Conservation (phyloP, 2,329 filamentous ascomycete genomes). For the Beauveria rudraprayagi region DNA sequence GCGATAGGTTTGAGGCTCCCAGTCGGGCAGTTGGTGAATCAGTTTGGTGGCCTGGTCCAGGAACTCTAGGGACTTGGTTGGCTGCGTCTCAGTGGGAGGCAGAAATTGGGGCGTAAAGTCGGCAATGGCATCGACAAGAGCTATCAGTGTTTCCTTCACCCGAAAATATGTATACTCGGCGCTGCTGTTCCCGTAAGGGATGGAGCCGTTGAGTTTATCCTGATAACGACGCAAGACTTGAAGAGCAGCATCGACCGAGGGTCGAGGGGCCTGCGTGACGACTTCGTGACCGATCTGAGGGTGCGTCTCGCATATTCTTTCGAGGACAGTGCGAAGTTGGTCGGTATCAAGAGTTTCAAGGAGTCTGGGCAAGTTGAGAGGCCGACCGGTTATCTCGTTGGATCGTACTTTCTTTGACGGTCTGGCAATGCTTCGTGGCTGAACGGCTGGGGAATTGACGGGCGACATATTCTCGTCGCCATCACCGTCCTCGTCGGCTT, state of each 20-base stretch:
- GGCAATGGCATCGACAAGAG: slow-evolving; percentile 79
- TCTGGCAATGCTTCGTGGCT: slow-evolving; percentile 58
- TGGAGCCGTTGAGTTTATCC: slow-evolving; percentile 64
- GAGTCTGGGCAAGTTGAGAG: slow-evolving; percentile 57
- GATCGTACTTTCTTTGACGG: slow-evolving; percentile 55
- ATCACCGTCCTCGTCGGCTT: slow-evolving; percentile 75
- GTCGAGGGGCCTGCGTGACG: slow-evolving; percentile 74
- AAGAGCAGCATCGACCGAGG: slow-evolving; percentile 72
- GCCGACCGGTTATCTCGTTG: slow-evolving; percentile 57
- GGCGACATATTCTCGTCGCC: slow-evolving; percentile 85
- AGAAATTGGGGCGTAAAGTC: slow-evolving; percentile 96
- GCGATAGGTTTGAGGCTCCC: slow-evolving; percentile 81
- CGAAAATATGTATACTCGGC: slow-evolving; percentile 95
- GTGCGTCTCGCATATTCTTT: slow-evolving; percentile 83
- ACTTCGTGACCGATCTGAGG: slow-evolving; percentile 82
- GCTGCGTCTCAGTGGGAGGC: slow-evolving; percentile 79
- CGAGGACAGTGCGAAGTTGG: slow-evolving; percentile 78
- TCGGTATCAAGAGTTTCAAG: slow-evolving; percentile 86
- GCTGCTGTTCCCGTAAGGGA: slow-evolving; percentile 76
- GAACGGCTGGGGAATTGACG: slow-evolving; percentile 67
- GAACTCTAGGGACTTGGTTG: slow-evolving; percentile 76
- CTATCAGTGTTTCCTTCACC: slow-evolving; percentile 70
- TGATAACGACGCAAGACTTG: slow-evolving; percentile 78
- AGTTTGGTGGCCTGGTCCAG: slow-evolving; percentile 85
- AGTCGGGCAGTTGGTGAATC: slow-evolving; percentile 82